Base-by-base conservation (phyloP, 208 protist genomes). In the Crithidia sp. region DNA sequence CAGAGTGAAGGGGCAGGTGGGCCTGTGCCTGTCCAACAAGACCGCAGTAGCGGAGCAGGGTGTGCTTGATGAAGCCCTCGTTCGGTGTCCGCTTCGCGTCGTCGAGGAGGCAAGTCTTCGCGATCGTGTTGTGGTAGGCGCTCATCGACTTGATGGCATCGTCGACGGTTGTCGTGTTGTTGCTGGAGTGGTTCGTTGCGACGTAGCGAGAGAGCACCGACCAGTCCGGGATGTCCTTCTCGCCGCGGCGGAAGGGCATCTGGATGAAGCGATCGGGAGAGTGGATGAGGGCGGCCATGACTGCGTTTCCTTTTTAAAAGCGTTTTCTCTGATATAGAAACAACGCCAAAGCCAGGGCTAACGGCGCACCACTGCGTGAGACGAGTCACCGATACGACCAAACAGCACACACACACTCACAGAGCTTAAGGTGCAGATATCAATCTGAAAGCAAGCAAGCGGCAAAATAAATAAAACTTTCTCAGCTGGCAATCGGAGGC, bases 191-290 rank as follows among this genome's bases (percentile, higher is more conserved):
- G 72, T 94, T 76, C 10, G 79, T 76, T 40, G 60, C 79, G 64
- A 94, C 76, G 74, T 93, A 95, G 57, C 86, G 82, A 10, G 73
- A 71, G 79, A 85, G 91, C 36, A 88, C 37, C 17, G 60, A 76
- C 90, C 92, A 96, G 67, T 93, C 84, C 12, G 90, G 84, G 3
- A 77, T 43, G 56, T 91, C 82, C 57, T 93, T 89, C 44, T 92
- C 87, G 36, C 83, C 84, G 2, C 63, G 69, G 59, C 92, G 89
- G 64, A 90, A 95, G 3, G 92, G 92, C n/a, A 94, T 67, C 17
- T 69, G 64, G 10, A 94, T 71, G 54, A 96, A 91, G 13, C 72
- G 78, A 54, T 96, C 90, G 12, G 85, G 80, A 2, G 63, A 43
- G 67, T 93, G 89, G 19, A 61, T 75, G 1, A 83, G 50, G 0